Base-by-base conservation (phyloP, 1,139 yeast genomes). In the Blastobotrys capitulatus region DNA sequence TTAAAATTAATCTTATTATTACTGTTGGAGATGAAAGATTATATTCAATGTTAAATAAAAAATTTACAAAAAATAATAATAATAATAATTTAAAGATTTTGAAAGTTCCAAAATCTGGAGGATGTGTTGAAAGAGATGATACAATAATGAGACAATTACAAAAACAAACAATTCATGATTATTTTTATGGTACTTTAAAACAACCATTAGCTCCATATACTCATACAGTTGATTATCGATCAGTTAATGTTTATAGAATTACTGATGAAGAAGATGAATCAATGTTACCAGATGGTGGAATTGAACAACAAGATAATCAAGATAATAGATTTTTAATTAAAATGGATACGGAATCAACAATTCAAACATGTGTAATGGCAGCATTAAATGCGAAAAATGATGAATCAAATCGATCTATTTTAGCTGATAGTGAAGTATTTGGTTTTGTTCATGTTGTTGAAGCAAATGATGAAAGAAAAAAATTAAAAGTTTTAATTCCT, bases 161-260 rank as follows among this genome's bases (percentile, higher is more conserved):
- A 64, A 86, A 89, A 59, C 77, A 79, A 46, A 73, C 84, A 5
- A 87, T 92, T 49, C 81, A 82, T 61, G 95, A 89, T 61, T 94
- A 92, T 65, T 94, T 94, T 61, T 88, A 94, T 62, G 98, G 98
- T 1, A 78, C 79, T 15, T 70, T 72, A 39, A 75, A 75, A 48
- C 78, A 80, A 8, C 80, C 83, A 5, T 72, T 94, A 47, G 85
- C 95, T 6, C 98, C 99, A 1, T 82, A 76, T 57, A 79, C 86
- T 0, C 72, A 80, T 7, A 79, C 83, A 6, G 76, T 76, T 1
- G 80, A 76, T 55, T 70, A 73, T 50, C 68, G 73, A 9, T 76
- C 77, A 38, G 62, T 83, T 1, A 66, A 71, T 0, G 77, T 80
- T 1, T 76, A 75, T 64, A 72, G 75, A 49, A 82, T 85, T 9